Base-by-base conservation (phyloP, 208 protist genomes). In the Spongospora subterranea region DNA sequence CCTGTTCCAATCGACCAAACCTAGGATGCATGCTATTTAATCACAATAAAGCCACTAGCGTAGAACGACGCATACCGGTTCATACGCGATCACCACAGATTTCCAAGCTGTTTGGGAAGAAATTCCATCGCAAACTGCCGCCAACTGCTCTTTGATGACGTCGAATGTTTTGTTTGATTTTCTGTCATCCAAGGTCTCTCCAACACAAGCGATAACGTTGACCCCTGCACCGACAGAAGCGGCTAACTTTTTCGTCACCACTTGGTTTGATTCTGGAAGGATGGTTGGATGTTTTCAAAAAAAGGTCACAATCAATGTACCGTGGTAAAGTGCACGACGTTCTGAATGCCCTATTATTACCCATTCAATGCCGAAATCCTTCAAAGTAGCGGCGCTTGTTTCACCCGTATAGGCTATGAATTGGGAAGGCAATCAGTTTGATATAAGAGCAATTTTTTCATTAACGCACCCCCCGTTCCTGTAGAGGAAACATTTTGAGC, bases 31-130 rank as follows among this genome's bases (percentile, higher is more conserved):
- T 29, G 29, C 11, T 46, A 17, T 17, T 88, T 35, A 46, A 89
- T 89, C 39, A 43, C 46, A 35, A 60, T 65, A 29, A 29, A 1
- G 45, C 46, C 32, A 60, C 13, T 0, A 38, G n/a, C 0, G 39
- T 89, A 66, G 93, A 89, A 95, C 95, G 54, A 93, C 93, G 91
- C 92, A 95, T 53, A 93, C 91, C 60, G 92, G 92, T 77, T 93
- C 92, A 64, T 93, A 93, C 1, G 92, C 92, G 45, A 93, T 92
- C 29, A 93, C 92, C 13, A 93, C 90, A 29, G 89, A 11, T 35
- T 64, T 65, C 90, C 91, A 93, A 17, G 93, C 53, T 17, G 11
- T 65, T 35, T 46, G 43, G 29, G 0, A 29, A 60, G 45, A 41
- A 41, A 88, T 64, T 29, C 77, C 90, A 41, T 35, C 45, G 45